These are phyloP conservation scores for Cladorrhinum sp. DNA, from an alignment of 2,329 filamentous ascomycete genomes.

Conservation along the genomic window DNA sequence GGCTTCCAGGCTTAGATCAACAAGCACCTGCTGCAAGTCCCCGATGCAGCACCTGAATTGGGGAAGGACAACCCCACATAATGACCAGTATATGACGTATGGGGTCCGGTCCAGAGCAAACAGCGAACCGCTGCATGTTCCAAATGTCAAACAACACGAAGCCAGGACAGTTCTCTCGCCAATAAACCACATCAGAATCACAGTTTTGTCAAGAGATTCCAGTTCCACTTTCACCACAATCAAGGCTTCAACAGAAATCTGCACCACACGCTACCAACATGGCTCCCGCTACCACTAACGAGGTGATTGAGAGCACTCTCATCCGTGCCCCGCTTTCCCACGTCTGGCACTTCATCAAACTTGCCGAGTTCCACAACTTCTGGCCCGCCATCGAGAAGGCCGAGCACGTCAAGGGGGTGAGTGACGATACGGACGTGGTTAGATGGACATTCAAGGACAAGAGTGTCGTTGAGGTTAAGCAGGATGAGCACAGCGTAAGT, in stretches of 20 bases:
- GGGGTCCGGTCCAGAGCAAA: not conserved
- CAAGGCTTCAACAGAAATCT: not conserved
- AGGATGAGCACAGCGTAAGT: slow-evolving; percentile 69
- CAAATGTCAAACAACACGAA: not conserved
- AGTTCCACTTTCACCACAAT: not conserved
- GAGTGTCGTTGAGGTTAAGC: slow-evolving; percentile 67
- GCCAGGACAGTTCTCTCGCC: too few relatives aligned
- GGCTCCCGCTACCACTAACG: slow-evolving; percentile 27
- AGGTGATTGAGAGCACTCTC: slow-evolving; percentile 41
- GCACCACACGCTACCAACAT: slow-evolving; percentile 13
- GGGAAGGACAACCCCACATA: not conserved
- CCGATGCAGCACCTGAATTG: not conserved
- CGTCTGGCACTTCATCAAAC: slow-evolving; percentile 75
- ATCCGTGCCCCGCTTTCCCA: slow-evolving; percentile 63
- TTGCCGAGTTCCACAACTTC: slow-evolving; percentile 66
- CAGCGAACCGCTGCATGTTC: not conserved
- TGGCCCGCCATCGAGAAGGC: slow-evolving; percentile 61
- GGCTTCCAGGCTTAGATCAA: too few relatives aligned
- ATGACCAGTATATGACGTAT: slow-evolving; percentile 15
- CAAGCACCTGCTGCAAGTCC: not conserved
- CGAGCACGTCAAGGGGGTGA: slow-evolving; percentile 61
- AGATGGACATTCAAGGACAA: slow-evolving; percentile 71
- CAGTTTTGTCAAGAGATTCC: not conserved
- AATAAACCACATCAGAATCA: not conserved
- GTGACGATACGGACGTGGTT: slow-evolving; percentile 64